Percentiles rank a stretch among this genome's conserved stretches.
Evolutionary conservation across 306 rosid genomes (phyloP).

Genomic region (Sphenostylis stenocarpa): DNA sequence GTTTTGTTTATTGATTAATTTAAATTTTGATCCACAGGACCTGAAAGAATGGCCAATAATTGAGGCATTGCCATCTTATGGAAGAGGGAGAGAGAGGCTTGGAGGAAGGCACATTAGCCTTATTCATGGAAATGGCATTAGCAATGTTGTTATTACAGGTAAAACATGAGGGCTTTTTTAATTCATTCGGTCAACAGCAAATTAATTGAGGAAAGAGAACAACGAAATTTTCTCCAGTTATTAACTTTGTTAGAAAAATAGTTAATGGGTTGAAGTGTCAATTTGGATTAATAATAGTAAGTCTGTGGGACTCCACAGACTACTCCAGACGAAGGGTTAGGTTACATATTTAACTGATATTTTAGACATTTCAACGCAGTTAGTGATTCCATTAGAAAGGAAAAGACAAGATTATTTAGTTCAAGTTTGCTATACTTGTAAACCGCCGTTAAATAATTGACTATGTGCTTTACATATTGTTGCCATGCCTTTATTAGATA

Average conservation of each 20-base stretch:
- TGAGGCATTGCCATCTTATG: conserved; percentile 88
- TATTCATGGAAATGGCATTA: conserved; percentile 81
- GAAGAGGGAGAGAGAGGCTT: conserved; percentile 93
- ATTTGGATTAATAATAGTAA: not conserved
- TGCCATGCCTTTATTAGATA: not conserved
- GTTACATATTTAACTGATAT: not conserved
- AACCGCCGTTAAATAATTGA: not conserved
- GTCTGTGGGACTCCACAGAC: not conserved
- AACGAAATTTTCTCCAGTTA: not conserved
- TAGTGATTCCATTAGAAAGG: not conserved
- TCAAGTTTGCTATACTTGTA: not conserved
- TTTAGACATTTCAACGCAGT: not conserved
- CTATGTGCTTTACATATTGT: not conserved
- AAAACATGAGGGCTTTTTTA: not conserved
- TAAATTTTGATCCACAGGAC: conserved; percentile 48
- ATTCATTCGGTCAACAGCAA: not conserved
- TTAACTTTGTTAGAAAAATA: not conserved
- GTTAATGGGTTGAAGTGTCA: not conserved
- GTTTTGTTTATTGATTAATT: not conserved
- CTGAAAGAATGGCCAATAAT: conserved; percentile 83
- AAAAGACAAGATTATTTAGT: not conserved
- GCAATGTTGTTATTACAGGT: conserved; percentile 94
- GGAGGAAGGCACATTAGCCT: conserved; percentile 98
- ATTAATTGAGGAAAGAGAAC: not conserved
- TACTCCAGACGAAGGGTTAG: conserved; percentile 7